These are phyloP conservation scores for Penicillium hordei DNA, from an alignment of 2,329 filamentous ascomycete genomes.

Conservation along the genomic window DNA sequence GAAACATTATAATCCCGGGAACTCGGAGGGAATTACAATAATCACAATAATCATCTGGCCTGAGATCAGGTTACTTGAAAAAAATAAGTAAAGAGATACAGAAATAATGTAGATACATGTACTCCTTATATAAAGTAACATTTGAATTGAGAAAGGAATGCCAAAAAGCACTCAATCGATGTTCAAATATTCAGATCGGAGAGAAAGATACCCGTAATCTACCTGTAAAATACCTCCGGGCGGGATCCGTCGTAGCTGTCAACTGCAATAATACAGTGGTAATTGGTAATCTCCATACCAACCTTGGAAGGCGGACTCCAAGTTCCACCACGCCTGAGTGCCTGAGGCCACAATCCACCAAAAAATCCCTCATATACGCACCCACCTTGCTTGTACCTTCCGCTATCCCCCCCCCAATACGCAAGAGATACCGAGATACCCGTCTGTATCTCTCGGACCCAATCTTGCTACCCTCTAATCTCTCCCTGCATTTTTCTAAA, in stretches of 20 bases:
- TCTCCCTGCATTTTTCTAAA: conserved; percentile 20
- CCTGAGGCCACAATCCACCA: background rate
- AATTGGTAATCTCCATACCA: conserved; percentile 8
- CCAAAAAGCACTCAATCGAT: too few species aligned
- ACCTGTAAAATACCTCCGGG: conserved; percentile 8
- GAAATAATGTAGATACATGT: background rate
- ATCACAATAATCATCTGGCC: background rate
- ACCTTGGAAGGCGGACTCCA: background rate
- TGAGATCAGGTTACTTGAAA: background rate
- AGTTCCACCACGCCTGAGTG: background rate
- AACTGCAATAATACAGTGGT: background rate
- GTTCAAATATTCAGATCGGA: background rate
- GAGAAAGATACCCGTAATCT: background rate
- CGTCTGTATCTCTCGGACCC: background rate
- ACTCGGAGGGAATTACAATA: conserved; percentile 2
- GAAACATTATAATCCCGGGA: conserved; percentile 5
- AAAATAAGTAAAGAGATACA: background rate
- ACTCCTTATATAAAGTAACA: background rate
- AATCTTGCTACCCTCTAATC: conserved; percentile 7
- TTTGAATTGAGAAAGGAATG: background rate
- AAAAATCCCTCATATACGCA: conserved; percentile 27
- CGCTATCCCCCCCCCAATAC: conserved; percentile 15
- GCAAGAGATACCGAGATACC: background rate
- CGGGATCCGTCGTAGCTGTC: background rate
- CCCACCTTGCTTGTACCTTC: conserved; percentile 12